phyloP scores from a whole-genome alignment of 441 rosid species.

The Brassica balearica region DNA sequence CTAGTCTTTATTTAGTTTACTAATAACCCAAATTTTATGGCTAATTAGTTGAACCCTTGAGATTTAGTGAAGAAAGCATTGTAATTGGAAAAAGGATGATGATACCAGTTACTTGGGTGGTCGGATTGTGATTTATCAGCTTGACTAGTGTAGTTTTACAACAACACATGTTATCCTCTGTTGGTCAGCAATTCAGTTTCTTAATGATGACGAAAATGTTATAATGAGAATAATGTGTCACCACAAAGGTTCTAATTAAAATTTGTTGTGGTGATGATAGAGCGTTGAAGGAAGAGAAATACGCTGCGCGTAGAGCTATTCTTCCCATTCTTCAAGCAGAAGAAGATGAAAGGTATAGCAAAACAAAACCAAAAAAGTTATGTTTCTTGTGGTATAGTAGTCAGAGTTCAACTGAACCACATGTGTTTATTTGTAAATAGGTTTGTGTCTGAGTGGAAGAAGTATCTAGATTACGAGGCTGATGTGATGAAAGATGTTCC shows the following conservation, averaged over 20 bases:
- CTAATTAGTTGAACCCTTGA: constrained; percentile 12
- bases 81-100: not conserved
- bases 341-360: constrained; percentile 91
- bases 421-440: constrained; percentile 42
- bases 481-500: constrained; percentile 99
- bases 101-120: constrained; percentile 1
- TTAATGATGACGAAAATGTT: not conserved
- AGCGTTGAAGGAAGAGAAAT: constrained; percentile 95
- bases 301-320: constrained; percentile 82
- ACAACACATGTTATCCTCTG: not conserved
- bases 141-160: not conserved
- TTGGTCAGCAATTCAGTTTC: not conserved
- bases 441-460: constrained; percentile 95
- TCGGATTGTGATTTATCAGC: constrained; percentile 6
- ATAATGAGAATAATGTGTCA: not conserved
- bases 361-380: not conserved
- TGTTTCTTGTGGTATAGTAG: constrained; percentile 1
- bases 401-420: not conserved
- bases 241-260: not conserved
- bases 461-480: constrained; percentile 94
- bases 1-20: not conserved
- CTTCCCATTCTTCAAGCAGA: constrained; percentile 95
- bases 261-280: constrained; percentile 46
- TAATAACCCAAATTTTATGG: not conserved
- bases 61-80: constrained; percentile 29